Evolutionary conservation across 2,329 filamentous ascomycete species (phyloP).

Genomic region (Colletotrichum orbiculare): DNA sequence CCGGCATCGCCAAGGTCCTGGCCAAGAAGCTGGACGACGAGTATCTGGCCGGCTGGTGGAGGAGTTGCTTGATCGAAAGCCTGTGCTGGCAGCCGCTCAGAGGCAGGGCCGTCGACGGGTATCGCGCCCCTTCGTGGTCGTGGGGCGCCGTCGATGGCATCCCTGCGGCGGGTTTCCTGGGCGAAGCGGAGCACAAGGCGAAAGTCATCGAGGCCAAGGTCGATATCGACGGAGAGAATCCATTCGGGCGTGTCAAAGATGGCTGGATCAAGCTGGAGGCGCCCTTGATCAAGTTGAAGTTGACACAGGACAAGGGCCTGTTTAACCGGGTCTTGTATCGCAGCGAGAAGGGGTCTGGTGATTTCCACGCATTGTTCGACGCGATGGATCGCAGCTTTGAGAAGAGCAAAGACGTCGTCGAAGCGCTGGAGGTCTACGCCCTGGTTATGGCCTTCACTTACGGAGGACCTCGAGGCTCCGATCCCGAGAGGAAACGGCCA

Average conservation of each 20-base stretch:
- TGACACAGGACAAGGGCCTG: constrained; percentile 21
- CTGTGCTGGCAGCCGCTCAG: constrained; percentile 23
- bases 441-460: constrained; percentile 9
- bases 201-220: constrained; percentile 21
- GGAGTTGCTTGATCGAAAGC: constrained; percentile 5
- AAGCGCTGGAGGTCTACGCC: constrained; percentile 3
- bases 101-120: constrained; percentile 3
- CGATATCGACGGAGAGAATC: constrained; percentile 27
- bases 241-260: constrained; percentile 30
- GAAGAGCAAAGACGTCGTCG: neutral
- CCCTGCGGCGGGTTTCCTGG: constrained; percentile 5
- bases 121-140: constrained; percentile 33
- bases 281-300: constrained; percentile 16
- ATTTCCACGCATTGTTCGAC: constrained; percentile 5
- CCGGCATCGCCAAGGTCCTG: constrained; percentile 42
- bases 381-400: constrained; percentile 7
- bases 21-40: constrained; percentile 38
- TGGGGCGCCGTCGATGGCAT: constrained; percentile 29
- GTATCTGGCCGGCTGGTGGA: constrained; percentile 46
- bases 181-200: neutral
- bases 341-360: neutral
- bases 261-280: constrained; percentile 30
- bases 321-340: constrained; percentile 7
- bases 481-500: neutral
- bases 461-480: neutral